Base-by-base conservation (phyloP, 352 stramenopile genomes). In the Phytophthora pistaciae region DNA sequence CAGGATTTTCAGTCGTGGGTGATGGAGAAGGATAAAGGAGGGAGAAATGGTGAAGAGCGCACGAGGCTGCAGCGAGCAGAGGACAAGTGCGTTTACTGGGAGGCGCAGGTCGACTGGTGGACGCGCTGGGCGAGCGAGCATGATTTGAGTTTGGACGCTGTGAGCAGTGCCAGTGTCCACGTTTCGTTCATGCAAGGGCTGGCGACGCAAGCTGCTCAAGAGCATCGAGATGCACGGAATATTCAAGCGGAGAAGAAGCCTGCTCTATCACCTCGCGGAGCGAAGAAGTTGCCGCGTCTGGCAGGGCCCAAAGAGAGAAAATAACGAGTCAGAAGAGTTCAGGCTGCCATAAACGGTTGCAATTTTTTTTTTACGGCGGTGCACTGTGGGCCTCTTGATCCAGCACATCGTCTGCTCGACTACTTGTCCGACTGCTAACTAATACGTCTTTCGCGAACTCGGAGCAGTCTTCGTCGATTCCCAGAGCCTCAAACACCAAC, bases 31-130 rank as follows among this genome's bases (percentile, higher is more conserved):
- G n/a, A 2, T 49, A 16, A 49, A 49, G 7, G 5, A 49, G 3
- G 14, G 6, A 44, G 36, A 23, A 20, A 16, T 61, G 36, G 49
- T 3, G 56, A 64, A 29, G 42, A 20, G 44, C 40, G 53, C 7
- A 58, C 53, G 11, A 23, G 9, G 36, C 42, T 46, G 36, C 59
- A 64, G 20, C 66, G 40, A 59, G 49, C 60, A 9, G 21, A 55
- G 31, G 55, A 70, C 14, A 71, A 74, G 42, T 71, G 40, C 6
- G 13, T 29, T 29, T 78, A 72, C 18, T 78, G 70, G 70, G 42
- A 46, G 3, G 20, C 55, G 9, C 66, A 78, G 18, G 55, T 63
- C 40, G n/a, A 70, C 4, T 78, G 70, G 70, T 78, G 70, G 70
- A 16, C 31, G 13, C 60, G 29, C 1, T 78, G 60, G 66, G 70